Conservation (phyloP, 371 early-diverging fungal species). For the Mortierella polycephala region DNA sequence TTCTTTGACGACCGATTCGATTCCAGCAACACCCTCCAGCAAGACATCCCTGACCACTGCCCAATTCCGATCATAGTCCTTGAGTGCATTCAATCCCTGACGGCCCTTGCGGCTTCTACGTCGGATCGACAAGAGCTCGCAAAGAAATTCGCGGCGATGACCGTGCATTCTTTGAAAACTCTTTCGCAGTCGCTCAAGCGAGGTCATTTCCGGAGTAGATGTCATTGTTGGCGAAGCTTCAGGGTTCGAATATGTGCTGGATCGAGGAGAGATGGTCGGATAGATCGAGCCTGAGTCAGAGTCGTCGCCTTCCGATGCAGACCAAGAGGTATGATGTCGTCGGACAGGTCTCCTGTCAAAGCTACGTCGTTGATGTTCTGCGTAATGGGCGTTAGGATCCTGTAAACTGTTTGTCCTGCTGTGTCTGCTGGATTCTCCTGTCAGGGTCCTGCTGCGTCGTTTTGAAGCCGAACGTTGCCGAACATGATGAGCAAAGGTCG, state of each 20-base stretch:
- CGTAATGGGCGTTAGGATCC: constrained; percentile 14
- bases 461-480: constrained; percentile 34
- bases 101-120: constrained; percentile 53
- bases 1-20: constrained; percentile 48
- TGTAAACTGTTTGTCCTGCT: constrained; percentile 40
- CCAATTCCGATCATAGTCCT: constrained; percentile 58
- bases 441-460: constrained; percentile 30
- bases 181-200: constrained; percentile 51
- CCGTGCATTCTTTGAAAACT: constrained; percentile 57
- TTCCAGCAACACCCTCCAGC: constrained; percentile 45
- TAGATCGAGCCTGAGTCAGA: constrained; percentile 37
- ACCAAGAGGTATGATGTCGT: constrained; percentile 51
- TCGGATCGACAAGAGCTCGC: constrained; percentile 55
- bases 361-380: constrained; percentile 12
- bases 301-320: constrained; percentile 48
- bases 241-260: constrained; percentile 30
- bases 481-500: constrained; percentile 25
- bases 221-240: constrained; percentile 14
- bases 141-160: constrained; percentile 54
- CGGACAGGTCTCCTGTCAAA: constrained; percentile 28
- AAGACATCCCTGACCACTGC: constrained; percentile 47
- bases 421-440: constrained; percentile 26
- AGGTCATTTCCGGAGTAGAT: constrained; percentile 36
- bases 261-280: constrained; percentile 35
- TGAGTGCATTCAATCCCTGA: constrained; percentile 50